phyloP scores from a whole-genome alignment of 1,139 yeast genomes.

The Taphrina flavorubra region DNA sequence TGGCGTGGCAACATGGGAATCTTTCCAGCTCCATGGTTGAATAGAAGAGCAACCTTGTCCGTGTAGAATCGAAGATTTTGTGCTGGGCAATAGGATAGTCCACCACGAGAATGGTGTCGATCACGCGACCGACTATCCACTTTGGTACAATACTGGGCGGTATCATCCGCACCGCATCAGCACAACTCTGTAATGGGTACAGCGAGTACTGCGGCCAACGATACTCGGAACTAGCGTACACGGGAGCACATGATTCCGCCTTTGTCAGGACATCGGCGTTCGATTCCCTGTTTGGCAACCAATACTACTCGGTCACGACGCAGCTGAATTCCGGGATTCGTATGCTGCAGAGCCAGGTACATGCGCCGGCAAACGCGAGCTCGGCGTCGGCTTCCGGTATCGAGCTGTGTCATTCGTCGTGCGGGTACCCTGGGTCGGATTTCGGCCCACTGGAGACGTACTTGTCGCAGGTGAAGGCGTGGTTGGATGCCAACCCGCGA shows the following conservation, averaged over 20 bases:
- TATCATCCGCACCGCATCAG: background rate
- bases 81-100: too few relatives aligned
- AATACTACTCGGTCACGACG: conserved; percentile 20
- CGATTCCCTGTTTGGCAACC: conserved; percentile 20
- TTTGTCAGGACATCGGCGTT: conserved; percentile 21
- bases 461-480: conserved; percentile 8
- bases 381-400: conserved; percentile 5
- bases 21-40: too few relatives aligned
- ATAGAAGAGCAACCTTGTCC: too few relatives aligned
- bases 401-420: conserved; percentile 26
- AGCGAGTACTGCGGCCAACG: conserved; percentile 13
- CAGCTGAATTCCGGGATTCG: conserved; percentile 27
- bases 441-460: conserved; percentile 20
- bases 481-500: conserved; percentile 17
- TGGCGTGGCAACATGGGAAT: too few relatives aligned
- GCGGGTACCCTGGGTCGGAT: conserved; percentile 21
- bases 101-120: background rate
- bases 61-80: too few relatives aligned
- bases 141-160: background rate
- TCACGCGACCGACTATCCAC: background rate
- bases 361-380: background rate
- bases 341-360: conserved; percentile 25
- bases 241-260: conserved; percentile 31
- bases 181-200: conserved; percentile 26
- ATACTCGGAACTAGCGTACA: conserved; percentile 22